phyloP scores from a whole-genome alignment of 164 flowering plant genomes.

The Macadamia integrifolia region DNA sequence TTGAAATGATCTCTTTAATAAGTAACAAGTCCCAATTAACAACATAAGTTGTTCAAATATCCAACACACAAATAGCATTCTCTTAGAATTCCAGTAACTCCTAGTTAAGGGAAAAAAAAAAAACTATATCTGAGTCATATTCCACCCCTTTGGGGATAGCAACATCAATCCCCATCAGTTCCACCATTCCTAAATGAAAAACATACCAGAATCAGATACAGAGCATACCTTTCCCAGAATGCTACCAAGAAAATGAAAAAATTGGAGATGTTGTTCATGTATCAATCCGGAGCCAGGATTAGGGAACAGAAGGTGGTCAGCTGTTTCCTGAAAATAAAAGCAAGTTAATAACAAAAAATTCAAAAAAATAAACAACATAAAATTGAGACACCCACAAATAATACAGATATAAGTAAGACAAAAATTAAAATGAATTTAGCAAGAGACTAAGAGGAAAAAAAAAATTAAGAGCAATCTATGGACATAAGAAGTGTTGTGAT shows the following conservation, averaged over 20 bases:
- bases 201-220: background rate
- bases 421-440: background rate
- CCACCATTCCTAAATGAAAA: background rate
- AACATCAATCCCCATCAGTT: too few species aligned
- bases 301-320: slow-evolving; percentile 89
- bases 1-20: too few species aligned
- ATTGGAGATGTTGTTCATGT: slow-evolving; percentile 91
- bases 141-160: too few species aligned
- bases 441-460: background rate
- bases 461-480: too few species aligned
- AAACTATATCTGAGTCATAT: too few species aligned
- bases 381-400: background rate
- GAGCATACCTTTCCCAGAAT: slow-evolving; percentile 80
- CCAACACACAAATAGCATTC: too few species aligned
- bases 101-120: too few species aligned
- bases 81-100: too few species aligned
- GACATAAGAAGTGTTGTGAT: too few species aligned
- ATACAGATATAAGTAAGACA: background rate
- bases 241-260: slow-evolving; percentile 85
- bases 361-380: background rate
- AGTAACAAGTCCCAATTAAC: too few species aligned
- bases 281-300: slow-evolving; percentile 96
- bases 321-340: slow-evolving; percentile 55
- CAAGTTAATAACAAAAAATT: background rate
- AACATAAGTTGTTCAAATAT: too few species aligned